Percentiles rank a stretch among this genome's conserved stretches.
phyloP scores from a whole-genome alignment of 169 alveolate species.

The Babesia ovata region DNA sequence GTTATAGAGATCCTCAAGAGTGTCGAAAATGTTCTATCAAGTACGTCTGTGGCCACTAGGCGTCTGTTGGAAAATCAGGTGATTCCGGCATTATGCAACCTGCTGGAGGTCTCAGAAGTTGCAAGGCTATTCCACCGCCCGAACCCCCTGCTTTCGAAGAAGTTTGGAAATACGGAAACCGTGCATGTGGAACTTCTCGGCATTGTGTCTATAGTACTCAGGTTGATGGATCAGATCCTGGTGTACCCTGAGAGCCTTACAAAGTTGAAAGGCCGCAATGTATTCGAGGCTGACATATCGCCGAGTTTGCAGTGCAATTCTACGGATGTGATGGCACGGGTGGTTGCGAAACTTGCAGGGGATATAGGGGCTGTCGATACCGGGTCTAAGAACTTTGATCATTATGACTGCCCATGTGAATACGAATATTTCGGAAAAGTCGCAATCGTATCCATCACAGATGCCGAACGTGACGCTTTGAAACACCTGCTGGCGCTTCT shows the following conservation, averaged over 20 bases:
- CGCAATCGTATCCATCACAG: conserved; percentile 13
- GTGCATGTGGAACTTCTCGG: neutral
- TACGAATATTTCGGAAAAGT: conserved; percentile 36
- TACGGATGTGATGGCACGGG: neutral
- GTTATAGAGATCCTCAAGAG: conserved; percentile 15
- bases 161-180: neutral
- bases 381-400: neutral
- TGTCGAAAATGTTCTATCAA: conserved; percentile 22
- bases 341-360: neutral
- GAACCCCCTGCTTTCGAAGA: neutral
- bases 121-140: neutral
- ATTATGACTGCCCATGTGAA: conserved; percentile 1
- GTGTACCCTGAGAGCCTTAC: conserved; percentile 31
- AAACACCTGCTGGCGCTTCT: conserved; percentile 23
- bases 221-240: conserved; percentile 34
- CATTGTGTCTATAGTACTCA: conserved; percentile 22
- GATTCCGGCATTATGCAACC: conserved; percentile 23
- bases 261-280: neutral
- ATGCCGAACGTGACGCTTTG: conserved; percentile 19
- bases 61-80: conserved; percentile 52
- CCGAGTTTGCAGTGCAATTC: neutral
- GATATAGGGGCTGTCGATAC: neutral
- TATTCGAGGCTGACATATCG: neutral
- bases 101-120: conserved; percentile 23
- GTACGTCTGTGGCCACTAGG: conserved; percentile 13